phyloP scores from a whole-genome alignment of 257 asterid species.

The Solanum lignicaule region DNA sequence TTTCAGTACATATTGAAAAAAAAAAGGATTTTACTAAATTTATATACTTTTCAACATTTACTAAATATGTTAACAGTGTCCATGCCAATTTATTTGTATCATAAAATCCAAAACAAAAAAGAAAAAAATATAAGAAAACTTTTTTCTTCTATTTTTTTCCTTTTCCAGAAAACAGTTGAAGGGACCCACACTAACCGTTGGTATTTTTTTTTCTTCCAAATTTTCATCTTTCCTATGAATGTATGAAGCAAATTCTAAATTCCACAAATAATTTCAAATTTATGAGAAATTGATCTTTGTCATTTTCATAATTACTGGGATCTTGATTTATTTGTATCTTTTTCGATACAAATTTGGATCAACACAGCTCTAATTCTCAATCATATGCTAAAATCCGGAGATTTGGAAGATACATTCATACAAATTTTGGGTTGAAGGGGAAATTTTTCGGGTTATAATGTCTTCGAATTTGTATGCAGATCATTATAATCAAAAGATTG shows the following conservation, averaged over 20 bases:
- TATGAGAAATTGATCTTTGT: not conserved
- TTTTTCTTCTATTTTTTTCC: not conserved
- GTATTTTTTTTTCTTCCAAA: not conserved
- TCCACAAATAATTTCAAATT: not conserved
- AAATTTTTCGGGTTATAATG: slow-evolving; percentile 21
- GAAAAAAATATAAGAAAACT: not conserved
- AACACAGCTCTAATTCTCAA: not conserved
- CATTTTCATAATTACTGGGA: not conserved
- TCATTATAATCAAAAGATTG: slow-evolving; percentile 64
- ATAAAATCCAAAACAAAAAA: not conserved
- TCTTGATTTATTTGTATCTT: not conserved
- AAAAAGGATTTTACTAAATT: not conserved
- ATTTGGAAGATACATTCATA: slow-evolving; percentile 3
- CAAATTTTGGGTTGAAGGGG: not conserved
- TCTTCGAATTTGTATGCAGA: slow-evolving; percentile 60
- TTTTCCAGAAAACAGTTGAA: slow-evolving; percentile 6
- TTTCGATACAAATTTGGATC: not conserved
- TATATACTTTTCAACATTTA: not conserved
- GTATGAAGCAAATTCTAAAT: not conserved
- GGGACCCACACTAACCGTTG: slow-evolving; percentile 20
- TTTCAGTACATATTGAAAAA: not conserved
- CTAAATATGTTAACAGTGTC: not conserved
- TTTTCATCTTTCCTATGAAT: not conserved
- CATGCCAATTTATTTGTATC: not conserved
- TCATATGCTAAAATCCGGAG: not conserved